Evolutionary conservation across 169 alveolate genomes (phyloP).

Genomic region (Plasmodium adleri): DNA sequence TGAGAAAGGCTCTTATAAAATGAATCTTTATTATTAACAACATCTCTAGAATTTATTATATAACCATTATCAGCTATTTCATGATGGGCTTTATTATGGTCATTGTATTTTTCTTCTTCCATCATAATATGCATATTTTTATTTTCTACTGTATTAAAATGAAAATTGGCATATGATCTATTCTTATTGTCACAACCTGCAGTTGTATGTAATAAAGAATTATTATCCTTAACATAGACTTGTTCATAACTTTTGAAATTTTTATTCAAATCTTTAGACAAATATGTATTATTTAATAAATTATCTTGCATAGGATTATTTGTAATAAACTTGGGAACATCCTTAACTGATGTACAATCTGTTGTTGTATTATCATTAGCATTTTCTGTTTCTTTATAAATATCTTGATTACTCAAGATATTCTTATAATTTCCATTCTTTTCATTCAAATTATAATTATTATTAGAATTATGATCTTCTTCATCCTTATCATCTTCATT

Average conservation of each 20-base stretch:
- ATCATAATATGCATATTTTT: background rate
- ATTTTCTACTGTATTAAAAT: background rate
- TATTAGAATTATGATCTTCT: conserved; percentile 1
- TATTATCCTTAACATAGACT: background rate
- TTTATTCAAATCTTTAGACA: background rate
- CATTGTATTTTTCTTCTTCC: conserved; percentile 5
- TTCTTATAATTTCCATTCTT: conserved; percentile 26
- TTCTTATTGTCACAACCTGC: background rate
- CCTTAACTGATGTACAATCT: conserved; percentile 36
- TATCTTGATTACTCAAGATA: conserved; percentile 10
- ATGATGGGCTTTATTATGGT: background rate
- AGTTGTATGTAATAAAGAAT: background rate
- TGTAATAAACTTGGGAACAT: conserved; percentile 1
- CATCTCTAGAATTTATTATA: background rate
- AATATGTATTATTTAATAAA: conserved; percentile 8
- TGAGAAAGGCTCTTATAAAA: too few species aligned
- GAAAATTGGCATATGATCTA: background rate
- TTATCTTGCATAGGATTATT: background rate
- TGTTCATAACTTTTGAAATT: conserved; percentile 7
- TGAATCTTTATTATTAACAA: too few species aligned
- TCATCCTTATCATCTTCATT: background rate
- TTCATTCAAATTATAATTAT: background rate
- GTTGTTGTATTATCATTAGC: conserved; percentile 47
- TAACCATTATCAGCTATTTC: conserved; percentile 10
- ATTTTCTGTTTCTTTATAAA: conserved; percentile 51